phyloP scores from a whole-genome alignment of 2,329 filamentous ascomycete species.

The Diaporthe sp. region DNA sequence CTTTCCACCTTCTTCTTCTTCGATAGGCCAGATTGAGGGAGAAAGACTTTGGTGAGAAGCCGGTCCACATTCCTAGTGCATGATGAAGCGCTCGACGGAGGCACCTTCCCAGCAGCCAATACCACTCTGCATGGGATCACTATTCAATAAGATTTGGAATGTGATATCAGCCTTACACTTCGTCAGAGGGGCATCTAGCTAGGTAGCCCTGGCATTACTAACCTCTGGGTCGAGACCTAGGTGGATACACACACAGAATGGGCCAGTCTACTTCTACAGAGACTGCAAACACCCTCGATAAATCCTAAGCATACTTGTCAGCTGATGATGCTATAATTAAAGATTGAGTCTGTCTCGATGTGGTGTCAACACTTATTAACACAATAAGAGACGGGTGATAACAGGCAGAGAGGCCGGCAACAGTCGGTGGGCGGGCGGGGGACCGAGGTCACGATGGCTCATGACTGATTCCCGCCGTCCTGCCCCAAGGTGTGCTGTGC shows the following conservation, averaged over 20 bases:
- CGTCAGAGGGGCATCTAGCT: neutral
- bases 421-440: conserved; percentile 2
- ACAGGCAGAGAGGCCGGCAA: neutral
- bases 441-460: conserved; percentile 33
- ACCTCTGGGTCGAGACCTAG: neutral
- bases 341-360: neutral
- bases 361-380: neutral
- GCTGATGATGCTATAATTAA: neutral
- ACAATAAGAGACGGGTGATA: neutral
- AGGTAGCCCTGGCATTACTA: neutral
- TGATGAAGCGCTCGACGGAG: neutral
- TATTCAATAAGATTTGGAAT: neutral
- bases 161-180: neutral
- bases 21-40: neutral
- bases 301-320: neutral
- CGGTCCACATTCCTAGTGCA: neutral
- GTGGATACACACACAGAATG: neutral
- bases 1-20: neutral
- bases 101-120: neutral
- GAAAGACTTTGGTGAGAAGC: neutral
- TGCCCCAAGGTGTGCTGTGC: neutral
- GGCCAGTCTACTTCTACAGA: too few relatives aligned
- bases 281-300: neutral
- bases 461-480: neutral
- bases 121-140: neutral